Conservation (phyloP, 352 stramenopile species). For the Phytophthora pseudosyringae region DNA sequence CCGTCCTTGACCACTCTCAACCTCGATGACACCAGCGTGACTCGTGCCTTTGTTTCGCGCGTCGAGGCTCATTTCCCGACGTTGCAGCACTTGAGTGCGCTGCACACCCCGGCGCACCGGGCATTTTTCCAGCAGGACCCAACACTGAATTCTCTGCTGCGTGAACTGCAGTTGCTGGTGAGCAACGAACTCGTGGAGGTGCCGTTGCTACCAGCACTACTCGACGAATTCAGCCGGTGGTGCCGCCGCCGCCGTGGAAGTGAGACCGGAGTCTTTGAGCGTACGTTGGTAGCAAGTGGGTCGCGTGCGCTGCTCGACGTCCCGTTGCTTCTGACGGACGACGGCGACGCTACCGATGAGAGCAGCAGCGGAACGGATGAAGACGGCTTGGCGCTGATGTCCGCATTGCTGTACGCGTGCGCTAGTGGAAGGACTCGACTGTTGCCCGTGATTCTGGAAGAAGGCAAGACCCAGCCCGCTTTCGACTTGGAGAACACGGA, state of each 20-base stretch:
- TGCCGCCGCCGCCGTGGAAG: conserved; percentile 7
- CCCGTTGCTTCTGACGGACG: conserved; percentile 43
- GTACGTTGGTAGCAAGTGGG: conserved; percentile 46
- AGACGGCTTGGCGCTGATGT: conserved; percentile 34
- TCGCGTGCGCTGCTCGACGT: conserved; percentile 57
- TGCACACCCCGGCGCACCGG: conserved; percentile 78
- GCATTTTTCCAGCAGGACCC: conserved; percentile 57
- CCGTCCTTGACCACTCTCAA: conserved; percentile 62
- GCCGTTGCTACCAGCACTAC: conserved; percentile 57
- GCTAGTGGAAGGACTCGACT: conserved; percentile 59
- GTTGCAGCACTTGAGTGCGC: conserved; percentile 57
- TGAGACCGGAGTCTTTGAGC: conserved; percentile 47
- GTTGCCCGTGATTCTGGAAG: conserved; percentile 47
- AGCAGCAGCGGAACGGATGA: conserved; percentile 18
- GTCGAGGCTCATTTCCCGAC: conserved; percentile 71
- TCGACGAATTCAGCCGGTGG: conserved; percentile 57
- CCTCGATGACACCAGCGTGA: conserved; percentile 73
- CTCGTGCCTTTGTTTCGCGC: conserved; percentile 45
- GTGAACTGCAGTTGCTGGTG: conserved; percentile 67
- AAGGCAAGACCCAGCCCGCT: conserved; percentile 25
- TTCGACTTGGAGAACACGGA: conserved; percentile 73
- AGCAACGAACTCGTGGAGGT: conserved; percentile 65
- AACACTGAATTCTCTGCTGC: conserved; percentile 26
- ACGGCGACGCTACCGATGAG: not conserved
- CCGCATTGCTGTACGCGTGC: conserved; percentile 69